Evolutionary conservation across 1,284 basidiomycete species (phyloP).

Genomic region (Moesziomyces parantarcticus): DNA sequence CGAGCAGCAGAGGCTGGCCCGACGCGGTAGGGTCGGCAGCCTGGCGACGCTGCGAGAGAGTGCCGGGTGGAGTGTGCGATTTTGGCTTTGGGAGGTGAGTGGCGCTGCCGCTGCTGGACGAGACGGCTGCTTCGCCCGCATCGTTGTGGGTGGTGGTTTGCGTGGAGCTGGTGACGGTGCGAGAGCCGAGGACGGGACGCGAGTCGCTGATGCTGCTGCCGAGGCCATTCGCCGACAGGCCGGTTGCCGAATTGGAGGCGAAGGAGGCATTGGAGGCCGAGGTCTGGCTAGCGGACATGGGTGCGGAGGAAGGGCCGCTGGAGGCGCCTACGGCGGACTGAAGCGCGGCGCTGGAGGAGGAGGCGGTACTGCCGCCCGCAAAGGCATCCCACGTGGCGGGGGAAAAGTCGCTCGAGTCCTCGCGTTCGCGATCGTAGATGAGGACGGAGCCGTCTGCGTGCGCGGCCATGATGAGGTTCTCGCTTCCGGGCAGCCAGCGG

Average conservation of each 20-base stretch:
- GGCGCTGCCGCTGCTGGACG: constrained; percentile 32
- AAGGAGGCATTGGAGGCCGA: constrained; percentile 25
- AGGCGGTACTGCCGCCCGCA: constrained; percentile 12
- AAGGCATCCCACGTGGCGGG: constrained; percentile 35
- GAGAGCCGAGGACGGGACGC: constrained; percentile 26
- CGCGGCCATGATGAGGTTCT: constrained; percentile 85
- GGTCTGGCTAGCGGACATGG: constrained; percentile 41
- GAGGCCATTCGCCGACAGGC: neutral
- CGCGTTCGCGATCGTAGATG: constrained; percentile 87
- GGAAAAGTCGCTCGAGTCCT: constrained; percentile 74
- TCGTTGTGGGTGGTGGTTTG: constrained; percentile 29
- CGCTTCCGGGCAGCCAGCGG: constrained; percentile 81
- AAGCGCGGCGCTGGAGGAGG: constrained; percentile 31
- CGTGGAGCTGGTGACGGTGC: constrained; percentile 40
- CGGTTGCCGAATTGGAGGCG: constrained; percentile 10
- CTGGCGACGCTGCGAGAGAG: constrained; percentile 32
- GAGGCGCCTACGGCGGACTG: constrained; percentile 9
- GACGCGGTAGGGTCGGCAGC: constrained; percentile 5
- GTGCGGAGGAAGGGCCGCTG: constrained; percentile 24
- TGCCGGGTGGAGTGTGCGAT: constrained; percentile 11
- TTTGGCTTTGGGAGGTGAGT: constrained; percentile 21
- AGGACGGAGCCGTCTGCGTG: constrained; percentile 89
- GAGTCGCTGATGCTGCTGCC: constrained; percentile 18
- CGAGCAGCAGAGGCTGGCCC: constrained; percentile 32
- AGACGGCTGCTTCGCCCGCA: constrained; percentile 22